A percentile compares a stretch with the other conserved stretches of the same genome.
Evolutionary conservation across 768 basidiomycete species (phyloP).

Genomic region (Termitomyces sp.): DNA sequence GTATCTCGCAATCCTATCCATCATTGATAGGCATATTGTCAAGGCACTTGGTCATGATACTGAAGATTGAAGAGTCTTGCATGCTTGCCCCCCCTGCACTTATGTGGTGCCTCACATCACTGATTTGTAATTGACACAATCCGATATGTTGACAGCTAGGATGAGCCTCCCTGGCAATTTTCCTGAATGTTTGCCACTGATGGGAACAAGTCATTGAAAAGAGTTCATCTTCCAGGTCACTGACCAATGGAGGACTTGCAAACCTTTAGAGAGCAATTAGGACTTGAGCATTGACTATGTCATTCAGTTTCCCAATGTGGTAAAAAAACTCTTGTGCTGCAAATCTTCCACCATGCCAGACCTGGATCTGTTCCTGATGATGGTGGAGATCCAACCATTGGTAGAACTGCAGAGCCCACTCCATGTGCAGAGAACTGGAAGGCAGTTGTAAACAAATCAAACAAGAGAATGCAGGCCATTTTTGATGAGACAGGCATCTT

Average conservation of each 20-base stretch:
- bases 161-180: conserved; percentile 12
- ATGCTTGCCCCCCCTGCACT: background rate
- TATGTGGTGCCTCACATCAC: no score
- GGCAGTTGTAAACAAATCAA: conserved; percentile 18
- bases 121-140: no score
- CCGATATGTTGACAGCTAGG: conserved; percentile 18
- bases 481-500: conserved; percentile 12
- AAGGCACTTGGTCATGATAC: background rate
- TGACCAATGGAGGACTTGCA: no score
- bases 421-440: conserved; percentile 27
- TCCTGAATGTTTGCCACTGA: no score
- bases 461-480: conserved; percentile 26
- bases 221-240: no score
- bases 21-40: background rate
- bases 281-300: no score
- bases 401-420: no score
- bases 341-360: no score
- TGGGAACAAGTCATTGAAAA: no score
- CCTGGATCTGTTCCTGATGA: no score
- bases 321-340: conserved; percentile 7
- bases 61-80: background rate
- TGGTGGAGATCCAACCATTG: background rate
- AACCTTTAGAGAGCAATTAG: no score
- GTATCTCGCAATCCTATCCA: conserved; percentile 28
- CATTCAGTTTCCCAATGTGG: conserved; percentile 25